Evolutionary conservation across 306 rosid genomes (phyloP).

Genomic region (Vicia sativa): DNA sequence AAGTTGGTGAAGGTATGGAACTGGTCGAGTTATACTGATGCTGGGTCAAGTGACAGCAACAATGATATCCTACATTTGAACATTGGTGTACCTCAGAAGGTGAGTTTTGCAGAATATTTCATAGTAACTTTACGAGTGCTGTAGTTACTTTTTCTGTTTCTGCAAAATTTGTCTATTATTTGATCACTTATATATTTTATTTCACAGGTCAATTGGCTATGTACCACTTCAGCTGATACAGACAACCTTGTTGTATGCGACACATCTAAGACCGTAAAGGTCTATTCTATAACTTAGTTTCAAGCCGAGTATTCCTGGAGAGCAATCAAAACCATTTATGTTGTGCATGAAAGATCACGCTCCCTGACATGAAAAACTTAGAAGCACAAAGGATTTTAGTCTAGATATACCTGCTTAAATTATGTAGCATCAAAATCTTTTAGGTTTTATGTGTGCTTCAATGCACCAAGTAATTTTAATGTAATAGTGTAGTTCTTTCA

Average conservation of each 20-base stretch:
- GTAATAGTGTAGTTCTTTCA: neutral
- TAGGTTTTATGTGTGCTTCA: neutral
- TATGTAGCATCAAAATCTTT: neutral
- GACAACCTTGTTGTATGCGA: slow-evolving; percentile 91
- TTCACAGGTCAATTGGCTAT: slow-evolving; percentile 88
- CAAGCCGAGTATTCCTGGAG: slow-evolving; percentile 28
- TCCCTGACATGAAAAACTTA: slow-evolving; percentile 8
- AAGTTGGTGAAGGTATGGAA: slow-evolving; percentile 85
- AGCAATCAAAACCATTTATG: slow-evolving; percentile 30
- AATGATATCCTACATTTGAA: slow-evolving; percentile 45
- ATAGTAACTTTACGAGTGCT: slow-evolving; percentile 13
- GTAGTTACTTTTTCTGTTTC: slow-evolving; percentile 28
- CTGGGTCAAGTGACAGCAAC: slow-evolving; percentile 37
- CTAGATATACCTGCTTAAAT: slow-evolving; percentile 2
- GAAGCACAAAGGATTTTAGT: slow-evolving; percentile 20
- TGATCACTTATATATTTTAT: slow-evolving; percentile 30
- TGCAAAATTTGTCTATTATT: slow-evolving; percentile 3
- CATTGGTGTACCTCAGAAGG: slow-evolving; percentile 68
- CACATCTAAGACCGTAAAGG: slow-evolving; percentile 81
- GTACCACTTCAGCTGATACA: slow-evolving; percentile 70
- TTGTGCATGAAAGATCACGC: slow-evolving; percentile 28
- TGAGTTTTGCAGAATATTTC: slow-evolving; percentile 44
- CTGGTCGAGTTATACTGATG: slow-evolving; percentile 57
- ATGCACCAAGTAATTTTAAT: neutral
- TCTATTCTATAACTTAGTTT: slow-evolving; percentile 64